A percentile compares a stretch with the other conserved stretches of the same genome.
phyloP scores from a whole-genome alignment of 2,329 filamentous ascomycete genomes.

The Leptodontidium sp. region DNA sequence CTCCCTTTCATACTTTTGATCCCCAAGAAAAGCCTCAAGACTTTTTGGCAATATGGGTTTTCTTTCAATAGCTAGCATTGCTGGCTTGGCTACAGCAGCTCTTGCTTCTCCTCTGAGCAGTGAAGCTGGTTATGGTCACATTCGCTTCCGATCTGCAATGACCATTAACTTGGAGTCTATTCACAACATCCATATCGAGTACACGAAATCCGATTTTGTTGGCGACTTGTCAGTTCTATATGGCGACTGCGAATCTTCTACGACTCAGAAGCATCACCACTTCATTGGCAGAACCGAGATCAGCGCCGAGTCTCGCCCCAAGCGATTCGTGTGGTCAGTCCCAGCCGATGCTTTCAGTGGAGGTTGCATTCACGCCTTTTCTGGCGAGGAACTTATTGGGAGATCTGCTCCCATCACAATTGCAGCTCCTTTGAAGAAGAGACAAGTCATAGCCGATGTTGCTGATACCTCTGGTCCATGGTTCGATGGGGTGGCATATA shows the following conservation, averaged over 20 bases:
- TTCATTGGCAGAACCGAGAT: constrained; percentile 42
- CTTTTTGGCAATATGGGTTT: constrained; percentile 11
- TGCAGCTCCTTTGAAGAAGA: constrained; percentile 13
- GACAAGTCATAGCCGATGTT: constrained; percentile 25
- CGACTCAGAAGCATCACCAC: constrained; percentile 27
- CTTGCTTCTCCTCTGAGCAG: constrained; percentile 14
- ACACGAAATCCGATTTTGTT: constrained; percentile 57
- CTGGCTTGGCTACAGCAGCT: not conserved
- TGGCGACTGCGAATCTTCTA: constrained; percentile 71
- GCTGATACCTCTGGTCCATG: constrained; percentile 58
- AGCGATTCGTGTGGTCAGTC: constrained; percentile 52
- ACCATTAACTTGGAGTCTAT: constrained; percentile 39
- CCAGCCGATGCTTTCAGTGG: constrained; percentile 44
- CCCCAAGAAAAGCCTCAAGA: not conserved
- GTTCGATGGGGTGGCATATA: constrained; percentile 70
- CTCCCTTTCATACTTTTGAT: constrained; percentile 5
- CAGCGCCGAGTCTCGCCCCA: constrained; percentile 51
- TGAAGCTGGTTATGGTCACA: constrained; percentile 6
- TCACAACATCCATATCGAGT: constrained; percentile 57
- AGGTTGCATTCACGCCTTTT: constrained; percentile 49
- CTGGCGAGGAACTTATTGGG: constrained; percentile 38
- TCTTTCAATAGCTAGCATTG: not conserved
- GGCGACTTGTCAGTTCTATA: constrained; percentile 57
- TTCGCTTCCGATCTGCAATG: constrained; percentile 10
- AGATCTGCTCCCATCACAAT: constrained; percentile 32